A percentile compares a stretch with the other conserved stretches of the same genome.
These are phyloP conservation scores for Nevesoporus exiguus DNA, from an alignment of 768 basidiomycete genomes.

Conservation along the genomic window DNA sequence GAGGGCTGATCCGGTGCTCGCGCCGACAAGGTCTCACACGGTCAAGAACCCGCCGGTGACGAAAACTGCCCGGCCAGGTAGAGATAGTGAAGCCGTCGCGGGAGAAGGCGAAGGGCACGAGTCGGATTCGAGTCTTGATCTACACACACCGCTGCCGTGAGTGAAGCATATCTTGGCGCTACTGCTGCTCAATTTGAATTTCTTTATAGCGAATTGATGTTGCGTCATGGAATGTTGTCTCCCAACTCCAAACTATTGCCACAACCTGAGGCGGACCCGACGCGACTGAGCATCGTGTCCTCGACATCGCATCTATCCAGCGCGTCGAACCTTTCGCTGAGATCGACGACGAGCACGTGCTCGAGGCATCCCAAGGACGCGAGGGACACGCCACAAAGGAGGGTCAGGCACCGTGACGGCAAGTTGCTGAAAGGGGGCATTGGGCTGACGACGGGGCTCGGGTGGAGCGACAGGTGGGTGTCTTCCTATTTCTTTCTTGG, in stretches of 20 bases:
- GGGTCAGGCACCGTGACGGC: slow-evolving; percentile 62
- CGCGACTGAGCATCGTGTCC: slow-evolving; percentile 28
- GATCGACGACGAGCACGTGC: slow-evolving; percentile 21
- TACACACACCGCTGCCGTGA: slow-evolving; percentile 68
- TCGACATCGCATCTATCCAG: slow-evolving; percentile 27
- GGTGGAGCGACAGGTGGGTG: slow-evolving; percentile 69
- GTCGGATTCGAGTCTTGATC: slow-evolving; percentile 63
- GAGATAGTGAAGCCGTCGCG: neutral
- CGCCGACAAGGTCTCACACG: slow-evolving; percentile 8
- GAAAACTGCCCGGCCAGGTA: neutral
- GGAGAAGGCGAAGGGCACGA: slow-evolving; percentile 38
- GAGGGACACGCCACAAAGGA: slow-evolving; percentile 53
- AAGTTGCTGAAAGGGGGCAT: slow-evolving; percentile 55
- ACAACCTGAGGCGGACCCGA: slow-evolving; percentile 4
- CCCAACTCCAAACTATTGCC: slow-evolving; percentile 61
- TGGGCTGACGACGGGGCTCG: slow-evolving; percentile 67
- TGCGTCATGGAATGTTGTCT: slow-evolving; percentile 63
- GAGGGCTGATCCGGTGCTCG: slow-evolving; percentile 8
- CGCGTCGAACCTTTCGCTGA: slow-evolving; percentile 22
- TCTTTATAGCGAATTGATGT: slow-evolving; percentile 53
- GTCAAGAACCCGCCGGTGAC: neutral
- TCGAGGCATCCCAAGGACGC: slow-evolving; percentile 45
- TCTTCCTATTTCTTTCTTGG: neutral
- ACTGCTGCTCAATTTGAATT: neutral
- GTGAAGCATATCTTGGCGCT: slow-evolving; percentile 27